A percentile compares a stretch with the other conserved stretches of the same genome.
These are phyloP conservation scores for Leccinum obscurum DNA, from an alignment of 768 basidiomycete genomes.

Conservation along the genomic window DNA sequence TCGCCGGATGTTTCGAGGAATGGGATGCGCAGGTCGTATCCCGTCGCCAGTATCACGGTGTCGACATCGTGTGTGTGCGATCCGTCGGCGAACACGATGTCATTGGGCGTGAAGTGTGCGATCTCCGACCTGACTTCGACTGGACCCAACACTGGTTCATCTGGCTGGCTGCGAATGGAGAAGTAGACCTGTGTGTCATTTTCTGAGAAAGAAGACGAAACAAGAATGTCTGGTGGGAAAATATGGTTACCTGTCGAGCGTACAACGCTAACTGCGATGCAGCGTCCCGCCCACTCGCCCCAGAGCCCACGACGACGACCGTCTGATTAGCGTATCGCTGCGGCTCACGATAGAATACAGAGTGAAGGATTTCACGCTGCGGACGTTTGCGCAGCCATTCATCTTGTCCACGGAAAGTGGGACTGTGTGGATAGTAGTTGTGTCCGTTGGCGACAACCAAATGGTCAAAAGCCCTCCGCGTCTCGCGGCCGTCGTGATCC, in stretches of 20 bases:
- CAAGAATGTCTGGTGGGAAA: not conserved
- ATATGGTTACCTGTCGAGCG: constrained; percentile 41
- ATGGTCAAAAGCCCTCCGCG: constrained; percentile 45
- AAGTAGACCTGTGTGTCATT: constrained; percentile 30
- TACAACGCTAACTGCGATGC: constrained; percentile 41
- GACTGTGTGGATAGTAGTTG: constrained; percentile 50
- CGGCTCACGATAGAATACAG: constrained; percentile 53
- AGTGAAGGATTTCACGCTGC: constrained; percentile 47
- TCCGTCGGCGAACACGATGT: constrained; percentile 50
- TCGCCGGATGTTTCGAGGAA: constrained; percentile 41
- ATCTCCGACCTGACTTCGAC: constrained; percentile 44
- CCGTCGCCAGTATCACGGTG: constrained; percentile 52
- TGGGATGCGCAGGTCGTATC: constrained; percentile 53
- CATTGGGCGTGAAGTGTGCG: constrained; percentile 45
- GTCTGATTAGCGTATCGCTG: constrained; percentile 41
- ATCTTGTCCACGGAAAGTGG: constrained; percentile 47
- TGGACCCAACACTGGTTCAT: constrained; percentile 14
- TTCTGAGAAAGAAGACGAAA: not conserved
- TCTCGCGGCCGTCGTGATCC: constrained; percentile 20
- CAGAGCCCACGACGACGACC: constrained; percentile 52
- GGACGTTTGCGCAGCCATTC: constrained; percentile 43
- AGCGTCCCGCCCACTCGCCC: constrained; percentile 47
- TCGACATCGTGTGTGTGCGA: constrained; percentile 42
- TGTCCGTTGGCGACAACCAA: constrained; percentile 57
- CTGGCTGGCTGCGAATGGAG: constrained; percentile 34